Percentiles rank a stretch among this genome's conserved stretches.
Evolutionary conservation across 768 basidiomycete species (phyloP).

Genomic region (Leccinum disarticulatum): DNA sequence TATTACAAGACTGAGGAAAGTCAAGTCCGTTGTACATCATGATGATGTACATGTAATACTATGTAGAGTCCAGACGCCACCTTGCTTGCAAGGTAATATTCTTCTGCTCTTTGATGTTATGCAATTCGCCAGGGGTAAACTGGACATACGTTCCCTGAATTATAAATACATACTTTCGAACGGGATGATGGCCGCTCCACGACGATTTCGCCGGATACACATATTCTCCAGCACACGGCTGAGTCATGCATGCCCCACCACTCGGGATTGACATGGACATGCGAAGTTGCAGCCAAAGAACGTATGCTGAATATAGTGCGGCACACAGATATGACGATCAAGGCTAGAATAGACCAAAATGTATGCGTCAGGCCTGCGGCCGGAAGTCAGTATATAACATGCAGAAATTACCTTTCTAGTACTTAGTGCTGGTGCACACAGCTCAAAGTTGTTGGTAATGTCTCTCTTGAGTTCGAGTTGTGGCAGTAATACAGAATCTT

Average conservation of each 20-base stretch:
- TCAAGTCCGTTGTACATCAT: too few relatives aligned
- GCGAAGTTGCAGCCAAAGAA: constrained; percentile 41
- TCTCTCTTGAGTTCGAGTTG: too few relatives aligned
- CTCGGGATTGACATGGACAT: constrained; percentile 42
- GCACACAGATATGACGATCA: constrained; percentile 25
- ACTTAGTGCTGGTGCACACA: too few relatives aligned
- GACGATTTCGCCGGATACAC: constrained; percentile 6
- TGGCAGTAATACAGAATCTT: too few relatives aligned
- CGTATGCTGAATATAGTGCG: constrained; percentile 41
- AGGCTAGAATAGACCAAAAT: too few relatives aligned
- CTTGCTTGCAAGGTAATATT: neutral
- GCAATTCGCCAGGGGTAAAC: neutral
- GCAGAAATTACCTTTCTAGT: too few relatives aligned
- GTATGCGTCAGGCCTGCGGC: too few relatives aligned
- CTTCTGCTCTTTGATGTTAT: neutral
- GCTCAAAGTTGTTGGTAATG: too few relatives aligned
- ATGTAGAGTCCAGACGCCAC: too few relatives aligned
- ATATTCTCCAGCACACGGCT: constrained; percentile 29
- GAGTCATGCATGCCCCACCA: constrained; percentile 45
- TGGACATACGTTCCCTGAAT: neutral
- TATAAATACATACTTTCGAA: neutral
- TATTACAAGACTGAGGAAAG: too few relatives aligned
- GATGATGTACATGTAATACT: too few relatives aligned
- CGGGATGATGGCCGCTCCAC: constrained; percentile 1
- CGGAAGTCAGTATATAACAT: too few relatives aligned